Evolutionary conservation across 495 filamentous ascomycete species (phyloP).

Genomic region (Aspergillus leporis): DNA sequence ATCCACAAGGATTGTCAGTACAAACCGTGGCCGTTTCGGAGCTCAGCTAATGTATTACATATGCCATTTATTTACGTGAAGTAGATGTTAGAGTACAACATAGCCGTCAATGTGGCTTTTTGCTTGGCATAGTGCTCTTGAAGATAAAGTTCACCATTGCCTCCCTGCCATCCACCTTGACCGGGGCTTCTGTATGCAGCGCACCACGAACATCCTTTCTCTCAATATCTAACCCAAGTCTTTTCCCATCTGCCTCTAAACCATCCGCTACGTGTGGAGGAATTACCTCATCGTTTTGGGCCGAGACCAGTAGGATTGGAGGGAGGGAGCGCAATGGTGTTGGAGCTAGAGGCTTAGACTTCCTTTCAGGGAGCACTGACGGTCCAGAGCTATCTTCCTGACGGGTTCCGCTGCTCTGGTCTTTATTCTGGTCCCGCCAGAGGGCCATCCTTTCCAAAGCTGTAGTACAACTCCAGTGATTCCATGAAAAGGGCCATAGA

Average conservation of each 20-base stretch:
- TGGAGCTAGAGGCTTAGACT: not conserved
- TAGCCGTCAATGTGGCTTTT: not conserved
- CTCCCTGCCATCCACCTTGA: conserved; percentile 41
- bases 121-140: not conserved
- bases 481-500: conserved; percentile 55
- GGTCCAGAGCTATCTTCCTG: not conserved
- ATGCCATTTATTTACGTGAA: conserved; percentile 35
- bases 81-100: too few relatives aligned
- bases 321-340: conserved; percentile 17
- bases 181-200: conserved; percentile 53
- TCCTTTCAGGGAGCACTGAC: not conserved
- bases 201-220: conserved; percentile 44
- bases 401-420: not conserved
- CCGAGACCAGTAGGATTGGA: conserved; percentile 59
- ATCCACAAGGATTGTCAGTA: too few relatives aligned
- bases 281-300: conserved; percentile 68
- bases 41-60: too few relatives aligned
- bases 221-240: conserved; percentile 32
- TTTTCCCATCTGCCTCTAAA: conserved; percentile 39
- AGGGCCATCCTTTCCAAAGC: conserved; percentile 39
- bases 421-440: conserved; percentile 15
- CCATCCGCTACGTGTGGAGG: conserved; percentile 55
- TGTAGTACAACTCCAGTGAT: conserved; percentile 49
- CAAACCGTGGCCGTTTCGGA: conserved; percentile 57
- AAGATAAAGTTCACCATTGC: conserved; percentile 41